Percentiles rank a stretch among this genome's conserved stretches.
phyloP scores from a whole-genome alignment of 257 asterid species.

The Handroanthus guayacan region DNA sequence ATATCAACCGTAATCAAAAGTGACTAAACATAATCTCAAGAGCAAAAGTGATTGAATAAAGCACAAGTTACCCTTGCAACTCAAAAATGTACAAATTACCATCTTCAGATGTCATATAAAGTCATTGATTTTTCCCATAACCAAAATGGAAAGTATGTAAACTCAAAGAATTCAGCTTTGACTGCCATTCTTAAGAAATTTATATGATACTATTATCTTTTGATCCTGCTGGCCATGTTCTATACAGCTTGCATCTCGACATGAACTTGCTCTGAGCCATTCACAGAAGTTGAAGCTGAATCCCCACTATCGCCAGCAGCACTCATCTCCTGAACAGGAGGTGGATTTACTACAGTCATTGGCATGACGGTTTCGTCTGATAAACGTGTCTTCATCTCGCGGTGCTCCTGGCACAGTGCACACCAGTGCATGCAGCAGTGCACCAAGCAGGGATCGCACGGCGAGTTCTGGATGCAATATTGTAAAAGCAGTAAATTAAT shows the following conservation, averaged over 20 bases:
- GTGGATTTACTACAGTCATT: constrained; percentile 90
- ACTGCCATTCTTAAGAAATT: background rate
- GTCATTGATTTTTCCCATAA: background rate
- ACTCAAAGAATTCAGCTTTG: constrained; percentile 5
- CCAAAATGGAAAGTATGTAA: constrained; percentile 14
- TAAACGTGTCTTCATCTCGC: constrained; percentile 90
- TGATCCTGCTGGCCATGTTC: constrained; percentile 8
- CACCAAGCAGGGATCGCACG: constrained; percentile 94
- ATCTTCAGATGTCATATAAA: background rate
- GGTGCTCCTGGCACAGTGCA: constrained; percentile 97
- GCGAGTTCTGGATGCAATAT: constrained; percentile 73
- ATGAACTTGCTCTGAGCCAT: constrained; percentile 54
- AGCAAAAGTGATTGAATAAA: background rate
- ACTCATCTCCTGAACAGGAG: constrained; percentile 82
- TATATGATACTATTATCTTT: background rate
- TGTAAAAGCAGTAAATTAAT: background rate
- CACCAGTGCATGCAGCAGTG: constrained; percentile 99
- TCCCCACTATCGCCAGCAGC: constrained; percentile 41
- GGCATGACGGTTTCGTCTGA: constrained; percentile 68
- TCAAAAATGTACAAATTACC: constrained; percentile 14
- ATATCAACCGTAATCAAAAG: too few species aligned
- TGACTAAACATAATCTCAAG: background rate
- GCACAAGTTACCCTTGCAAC: constrained; percentile 12
- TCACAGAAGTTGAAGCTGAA: constrained; percentile 57
- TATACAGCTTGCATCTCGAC: constrained; percentile 86